Conservation (phyloP, 345 rosid genomes). For the Hibiscus syriacus region DNA sequence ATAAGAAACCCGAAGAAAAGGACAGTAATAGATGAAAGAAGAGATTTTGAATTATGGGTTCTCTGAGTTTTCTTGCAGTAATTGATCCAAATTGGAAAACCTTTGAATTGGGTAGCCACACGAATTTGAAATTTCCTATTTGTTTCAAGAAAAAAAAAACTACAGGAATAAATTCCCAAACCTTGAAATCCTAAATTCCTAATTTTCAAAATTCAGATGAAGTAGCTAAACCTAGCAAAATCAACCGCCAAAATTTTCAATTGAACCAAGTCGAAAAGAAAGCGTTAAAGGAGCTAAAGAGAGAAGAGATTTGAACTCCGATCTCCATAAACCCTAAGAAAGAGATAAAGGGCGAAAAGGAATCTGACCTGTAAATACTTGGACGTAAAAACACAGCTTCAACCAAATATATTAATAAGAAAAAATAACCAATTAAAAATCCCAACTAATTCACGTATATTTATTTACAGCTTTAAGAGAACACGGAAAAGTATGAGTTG, state of each 20-base stretch:
- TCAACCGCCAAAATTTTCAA: not conserved
- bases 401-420: not conserved
- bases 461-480: not conserved
- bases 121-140: not conserved
- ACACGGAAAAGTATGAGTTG: not conserved
- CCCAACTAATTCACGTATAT: not conserved
- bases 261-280: too few species aligned
- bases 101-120: not conserved
- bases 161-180: not conserved
- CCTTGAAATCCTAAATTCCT: not conserved
- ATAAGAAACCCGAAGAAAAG: not conserved
- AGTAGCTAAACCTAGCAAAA: not conserved
- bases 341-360: not conserved
- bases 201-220: not conserved
- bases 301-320: not conserved
- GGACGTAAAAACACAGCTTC: not conserved
- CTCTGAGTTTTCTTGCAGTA: not conserved
- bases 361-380: not conserved
- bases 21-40: too few species aligned
- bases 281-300: not conserved
- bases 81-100: not conserved
- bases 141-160: not conserved
- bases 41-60: not conserved
- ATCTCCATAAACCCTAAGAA: slow-evolving; percentile 7
- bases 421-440: not conserved